Percentiles rank a stretch among this genome's conserved stretches.
Evolutionary conservation across 2,329 filamentous ascomycete species (phyloP).

Genomic region (Fusarium chlamydosporum): DNA sequence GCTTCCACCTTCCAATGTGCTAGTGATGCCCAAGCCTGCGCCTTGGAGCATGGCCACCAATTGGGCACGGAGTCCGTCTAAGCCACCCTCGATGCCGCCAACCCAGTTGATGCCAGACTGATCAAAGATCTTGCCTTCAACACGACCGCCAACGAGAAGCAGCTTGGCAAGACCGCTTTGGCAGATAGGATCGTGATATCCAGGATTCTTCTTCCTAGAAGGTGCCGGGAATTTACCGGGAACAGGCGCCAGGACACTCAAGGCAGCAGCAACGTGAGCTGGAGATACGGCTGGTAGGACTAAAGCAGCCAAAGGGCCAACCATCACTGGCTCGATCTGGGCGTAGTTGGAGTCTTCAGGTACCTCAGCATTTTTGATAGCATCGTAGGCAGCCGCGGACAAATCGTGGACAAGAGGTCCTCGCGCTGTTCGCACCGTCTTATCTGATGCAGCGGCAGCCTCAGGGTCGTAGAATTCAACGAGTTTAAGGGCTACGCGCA

Average conservation of each 20-base stretch:
- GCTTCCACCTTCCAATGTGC: slow-evolving; percentile 81
- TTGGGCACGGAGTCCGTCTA: slow-evolving; percentile 85
- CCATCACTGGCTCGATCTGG: slow-evolving; percentile 80
- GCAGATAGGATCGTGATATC: slow-evolving; percentile 83
- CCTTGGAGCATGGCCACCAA: slow-evolving; percentile 85
- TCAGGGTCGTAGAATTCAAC: slow-evolving; percentile 83
- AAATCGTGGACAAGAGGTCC: slow-evolving; percentile 65
- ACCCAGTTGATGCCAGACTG: slow-evolving; percentile 75
- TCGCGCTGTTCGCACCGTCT: slow-evolving; percentile 50
- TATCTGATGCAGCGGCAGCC: slow-evolving; percentile 54
- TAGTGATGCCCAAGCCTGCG: slow-evolving; percentile 82
- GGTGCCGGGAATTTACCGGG: slow-evolving; percentile 83
- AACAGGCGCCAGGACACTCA: slow-evolving; percentile 82
- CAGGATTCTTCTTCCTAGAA: slow-evolving; percentile 79
- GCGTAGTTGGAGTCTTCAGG: slow-evolving; percentile 62
- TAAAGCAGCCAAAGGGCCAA: slow-evolving; percentile 84
- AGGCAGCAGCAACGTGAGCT: slow-evolving; percentile 82
- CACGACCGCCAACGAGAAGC: slow-evolving; percentile 84
- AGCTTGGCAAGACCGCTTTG: slow-evolving; percentile 90
- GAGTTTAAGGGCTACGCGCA: slow-evolving; percentile 85
- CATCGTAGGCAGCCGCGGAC: slow-evolving; percentile 66
- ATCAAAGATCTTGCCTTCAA: slow-evolving; percentile 90
- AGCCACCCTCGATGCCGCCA: slow-evolving; percentile 82
- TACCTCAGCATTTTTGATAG: slow-evolving; percentile 58
- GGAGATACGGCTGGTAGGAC: slow-evolving; percentile 88